These are phyloP conservation scores for Schizopora paradoxa DNA, from an alignment of 1,284 basidiomycete species.

Conservation along the genomic window DNA sequence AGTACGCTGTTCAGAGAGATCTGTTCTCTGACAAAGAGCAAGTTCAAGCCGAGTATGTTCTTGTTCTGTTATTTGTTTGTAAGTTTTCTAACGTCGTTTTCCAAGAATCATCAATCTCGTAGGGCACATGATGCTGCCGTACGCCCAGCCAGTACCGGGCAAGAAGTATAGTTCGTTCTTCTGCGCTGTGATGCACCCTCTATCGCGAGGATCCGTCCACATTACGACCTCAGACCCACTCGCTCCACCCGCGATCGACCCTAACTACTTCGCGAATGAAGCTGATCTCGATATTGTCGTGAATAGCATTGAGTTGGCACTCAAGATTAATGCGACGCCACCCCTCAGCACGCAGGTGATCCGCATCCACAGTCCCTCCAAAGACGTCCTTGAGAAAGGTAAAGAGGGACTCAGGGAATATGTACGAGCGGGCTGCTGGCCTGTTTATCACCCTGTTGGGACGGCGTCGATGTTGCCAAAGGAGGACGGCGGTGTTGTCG, in stretches of 20 bases:
- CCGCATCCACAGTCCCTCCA: constrained; percentile 9
- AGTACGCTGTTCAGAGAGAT: background rate
- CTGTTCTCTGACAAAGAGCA: constrained; percentile 1
- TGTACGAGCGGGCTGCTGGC: background rate
- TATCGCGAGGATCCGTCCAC: constrained; percentile 22
- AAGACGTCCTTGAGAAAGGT: background rate
- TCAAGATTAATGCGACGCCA: constrained; percentile 9
- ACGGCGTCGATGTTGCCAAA: constrained; percentile 47
- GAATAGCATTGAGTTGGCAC: constrained; percentile 11
- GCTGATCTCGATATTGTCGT: constrained; percentile 19
- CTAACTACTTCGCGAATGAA: constrained; percentile 14
- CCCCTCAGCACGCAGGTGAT: background rate
- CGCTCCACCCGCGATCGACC: constrained; percentile 18
- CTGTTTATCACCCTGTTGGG: constrained; percentile 27
- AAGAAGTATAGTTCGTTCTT: constrained; percentile 17
- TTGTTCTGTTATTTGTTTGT: background rate
- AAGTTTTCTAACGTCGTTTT: background rate
- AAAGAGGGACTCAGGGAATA: constrained; percentile 2
- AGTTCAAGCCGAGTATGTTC: constrained; percentile 2
- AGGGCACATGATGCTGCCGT: background rate
- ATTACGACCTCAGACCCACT: constrained; percentile 19
- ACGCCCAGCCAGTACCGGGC: background rate
- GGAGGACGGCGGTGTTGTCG: constrained; percentile 47
- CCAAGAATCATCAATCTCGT: background rate
- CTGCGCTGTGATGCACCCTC: constrained; percentile 18